phyloP scores from a whole-genome alignment of 1,284 basidiomycete species.

The Ustilago cynodontis region DNA sequence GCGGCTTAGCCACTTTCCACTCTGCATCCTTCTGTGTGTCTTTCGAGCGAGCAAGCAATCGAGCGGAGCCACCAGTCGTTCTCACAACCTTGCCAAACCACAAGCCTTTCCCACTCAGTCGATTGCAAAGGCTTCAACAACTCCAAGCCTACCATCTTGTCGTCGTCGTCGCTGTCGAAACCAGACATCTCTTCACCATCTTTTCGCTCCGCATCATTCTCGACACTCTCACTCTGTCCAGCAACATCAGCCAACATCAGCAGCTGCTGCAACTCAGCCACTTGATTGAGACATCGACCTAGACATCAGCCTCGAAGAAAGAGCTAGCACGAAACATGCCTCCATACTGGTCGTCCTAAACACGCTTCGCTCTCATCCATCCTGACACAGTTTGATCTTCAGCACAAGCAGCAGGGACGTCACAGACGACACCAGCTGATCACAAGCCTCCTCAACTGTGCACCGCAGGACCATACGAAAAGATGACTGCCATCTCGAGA shows the following conservation, averaged over 20 bases:
- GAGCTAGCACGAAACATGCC: slow-evolving; percentile 25
- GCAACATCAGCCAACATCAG: no score
- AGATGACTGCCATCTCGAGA: slow-evolving; percentile 45
- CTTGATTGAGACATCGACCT: not conserved
- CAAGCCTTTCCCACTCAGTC: not conserved
- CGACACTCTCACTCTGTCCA: not conserved
- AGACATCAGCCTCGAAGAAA: not conserved
- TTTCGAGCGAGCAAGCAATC: not conserved
- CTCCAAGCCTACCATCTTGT: not conserved
- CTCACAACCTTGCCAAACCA: slow-evolving; percentile 7
- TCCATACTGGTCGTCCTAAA: slow-evolving; percentile 13
- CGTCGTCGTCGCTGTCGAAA: not conserved
- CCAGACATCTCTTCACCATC: not conserved
- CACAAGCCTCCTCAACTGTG: not conserved
- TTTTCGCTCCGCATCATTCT: not conserved
- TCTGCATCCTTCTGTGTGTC: slow-evolving; percentile 16
- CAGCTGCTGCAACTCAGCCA: not conserved
- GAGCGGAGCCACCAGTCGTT: not conserved
- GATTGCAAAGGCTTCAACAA: not conserved
- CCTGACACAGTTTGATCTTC: not conserved
- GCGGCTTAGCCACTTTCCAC: slow-evolving; percentile 31
- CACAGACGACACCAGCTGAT: not conserved
- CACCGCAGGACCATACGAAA: not conserved
- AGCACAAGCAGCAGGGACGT: not conserved
- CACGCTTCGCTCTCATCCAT: not conserved